These are phyloP conservation scores for Cucurbita moschata DNA, from an alignment of 306 rosid genomes.

Conservation along the genomic window DNA sequence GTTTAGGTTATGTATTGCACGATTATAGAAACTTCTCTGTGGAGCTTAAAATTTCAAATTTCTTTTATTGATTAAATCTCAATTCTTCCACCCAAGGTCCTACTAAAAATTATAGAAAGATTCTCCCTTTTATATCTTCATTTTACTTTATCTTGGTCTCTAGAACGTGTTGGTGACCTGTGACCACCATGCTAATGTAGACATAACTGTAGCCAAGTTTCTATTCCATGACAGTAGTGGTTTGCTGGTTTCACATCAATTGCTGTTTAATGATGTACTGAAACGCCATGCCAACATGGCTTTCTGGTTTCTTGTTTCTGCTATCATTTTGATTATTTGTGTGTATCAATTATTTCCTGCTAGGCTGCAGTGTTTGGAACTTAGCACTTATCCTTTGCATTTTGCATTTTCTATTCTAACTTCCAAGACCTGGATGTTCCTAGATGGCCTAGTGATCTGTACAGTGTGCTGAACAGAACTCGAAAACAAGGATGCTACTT, in stretches of 20 bases:
- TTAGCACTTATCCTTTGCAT: background rate
- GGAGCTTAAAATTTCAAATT: background rate
- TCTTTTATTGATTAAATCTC: background rate
- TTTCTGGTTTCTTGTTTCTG: background rate
- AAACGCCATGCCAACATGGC: background rate
- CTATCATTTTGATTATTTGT: background rate
- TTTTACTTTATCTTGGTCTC: background rate
- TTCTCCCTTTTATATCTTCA: background rate
- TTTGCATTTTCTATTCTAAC: background rate
- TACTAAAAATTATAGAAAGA: background rate
- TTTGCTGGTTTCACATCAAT: background rate
- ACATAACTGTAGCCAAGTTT: background rate
- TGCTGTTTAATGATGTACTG: background rate
- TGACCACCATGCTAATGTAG: background rate
- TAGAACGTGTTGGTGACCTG: background rate
- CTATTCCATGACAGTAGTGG: background rate
- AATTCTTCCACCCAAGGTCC: background rate
- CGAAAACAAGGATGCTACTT: slow-evolving; percentile 3
- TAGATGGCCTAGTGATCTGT: background rate
- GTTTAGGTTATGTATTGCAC: background rate
- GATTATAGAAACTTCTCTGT: background rate
- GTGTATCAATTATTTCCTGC: background rate
- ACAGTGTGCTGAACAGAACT: background rate
- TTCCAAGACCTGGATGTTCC: slow-evolving; percentile 1
- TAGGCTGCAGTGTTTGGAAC: background rate